phyloP scores from a whole-genome alignment of 257 asterid species.

The Gentiana dahurica region DNA sequence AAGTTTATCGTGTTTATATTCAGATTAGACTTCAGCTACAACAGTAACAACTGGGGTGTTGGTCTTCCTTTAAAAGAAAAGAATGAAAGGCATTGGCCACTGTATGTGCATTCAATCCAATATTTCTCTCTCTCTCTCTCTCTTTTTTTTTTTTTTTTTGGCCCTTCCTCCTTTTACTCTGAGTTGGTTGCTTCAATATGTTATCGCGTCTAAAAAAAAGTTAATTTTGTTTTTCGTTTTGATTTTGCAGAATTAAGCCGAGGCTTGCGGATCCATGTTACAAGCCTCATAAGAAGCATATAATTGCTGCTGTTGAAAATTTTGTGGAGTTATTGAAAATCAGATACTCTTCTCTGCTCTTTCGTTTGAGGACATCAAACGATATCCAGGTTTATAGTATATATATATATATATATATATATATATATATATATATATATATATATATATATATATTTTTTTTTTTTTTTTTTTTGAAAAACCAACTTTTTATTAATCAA shows the following conservation, averaged over 20 bases:
- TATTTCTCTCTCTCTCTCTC: conserved; percentile 1
- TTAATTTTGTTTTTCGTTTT: conserved; percentile 1
- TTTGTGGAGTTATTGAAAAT: conserved; percentile 50
- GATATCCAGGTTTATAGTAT: conserved; percentile 48
- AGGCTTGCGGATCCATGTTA: conserved; percentile 68
- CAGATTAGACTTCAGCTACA: conserved; percentile 94
- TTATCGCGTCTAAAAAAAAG: no score
- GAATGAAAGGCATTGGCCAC: conserved; percentile 76
- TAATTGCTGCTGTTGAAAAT: conserved; percentile 67
- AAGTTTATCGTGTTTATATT: not conserved
- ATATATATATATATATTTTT: no score
- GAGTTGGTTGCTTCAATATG: no score
- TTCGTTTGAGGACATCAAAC: conserved; percentile 61
- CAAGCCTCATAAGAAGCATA: conserved; percentile 65
- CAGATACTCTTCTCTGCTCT: conserved; percentile 93
- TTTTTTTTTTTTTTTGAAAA: no score
- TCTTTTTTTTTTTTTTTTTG: not conserved
- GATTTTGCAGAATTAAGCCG: conserved; percentile 52
- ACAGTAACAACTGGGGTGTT: conserved; percentile 85
- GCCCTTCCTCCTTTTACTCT: conserved; percentile 1
- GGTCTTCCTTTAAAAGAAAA: conserved; percentile 92
- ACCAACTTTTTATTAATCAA: no score
- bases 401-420: no score
- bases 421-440: no score
- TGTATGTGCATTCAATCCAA: conserved; percentile 37